Evolutionary conservation across 768 basidiomycete genomes (phyloP), one percentile per base, ranked within the genome.

Genomic region (Amanita pseudoporphyria): DNA sequence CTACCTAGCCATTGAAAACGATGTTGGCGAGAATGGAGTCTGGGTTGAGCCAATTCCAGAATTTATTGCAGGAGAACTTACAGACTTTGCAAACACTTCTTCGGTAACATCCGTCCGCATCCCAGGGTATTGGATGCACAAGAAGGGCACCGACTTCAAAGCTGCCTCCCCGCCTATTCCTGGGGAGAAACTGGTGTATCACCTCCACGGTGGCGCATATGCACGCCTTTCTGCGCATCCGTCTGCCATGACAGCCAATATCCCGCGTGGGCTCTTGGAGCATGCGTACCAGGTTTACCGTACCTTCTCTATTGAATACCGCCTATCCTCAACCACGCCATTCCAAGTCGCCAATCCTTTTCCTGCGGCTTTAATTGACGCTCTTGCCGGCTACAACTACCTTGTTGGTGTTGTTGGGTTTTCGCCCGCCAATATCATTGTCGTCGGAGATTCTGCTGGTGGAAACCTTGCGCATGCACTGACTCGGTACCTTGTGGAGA

Each of bases 251-350:
- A 73, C 76, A 1, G 64, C 76, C 1, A 61, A 63, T 24, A 70
- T 84, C 16, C 55, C 70, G 0, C 69, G 63, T 12, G 75, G 71
- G 12, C 60, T 81, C 30, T 58, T 86, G 22, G 58, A 76, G 52
- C 64, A 75, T 32, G 63, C 68, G 31, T 58, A 65, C 37, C 53
- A 66, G 9, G 60, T 79, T 16, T 61, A 67, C 21, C 75, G 80
- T 36, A 67, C 71, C 3, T 74, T 86, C 57, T 73, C 75, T 10
- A 56, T 86, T 43, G 88, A 89, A 64, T 92, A 90, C 62, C 81
- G 87, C 4, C 73, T 83, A 38, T 77, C 79, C 32, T 64, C 77
- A 7, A 59, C 64, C 6, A 59, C 66, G 39, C 71, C 78, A 18
- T 67, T 66, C 57, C 54, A 59, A 28, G 62, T 47, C 5, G 40